These are phyloP conservation scores for Millerozyma miso DNA, from an alignment of 805 yeast species.

Conservation along the genomic window DNA sequence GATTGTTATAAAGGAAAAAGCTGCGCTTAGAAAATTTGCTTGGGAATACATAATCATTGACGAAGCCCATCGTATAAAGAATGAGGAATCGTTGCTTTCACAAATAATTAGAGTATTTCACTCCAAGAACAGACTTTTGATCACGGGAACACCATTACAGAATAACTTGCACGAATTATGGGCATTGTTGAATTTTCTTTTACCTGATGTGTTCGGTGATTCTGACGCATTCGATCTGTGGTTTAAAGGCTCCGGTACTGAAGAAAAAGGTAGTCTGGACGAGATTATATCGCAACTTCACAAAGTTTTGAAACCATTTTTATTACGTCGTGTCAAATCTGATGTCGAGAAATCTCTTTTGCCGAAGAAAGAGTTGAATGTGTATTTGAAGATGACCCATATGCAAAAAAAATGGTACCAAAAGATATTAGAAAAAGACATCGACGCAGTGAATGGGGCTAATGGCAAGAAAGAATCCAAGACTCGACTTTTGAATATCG, in stretches of 20 bases:
- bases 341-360: slow-evolving; percentile 78
- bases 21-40: slow-evolving; percentile 58
- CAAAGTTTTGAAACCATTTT: slow-evolving; percentile 70
- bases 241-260: slow-evolving; percentile 46
- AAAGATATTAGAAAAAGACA: slow-evolving; percentile 70
- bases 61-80: slow-evolving; percentile 81
- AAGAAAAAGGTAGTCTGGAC: slow-evolving; percentile 36
- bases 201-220: slow-evolving; percentile 77
- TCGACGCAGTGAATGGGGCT: slow-evolving; percentile 83
- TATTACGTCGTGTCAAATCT: slow-evolving; percentile 69
- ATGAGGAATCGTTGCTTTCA: slow-evolving; percentile 67
- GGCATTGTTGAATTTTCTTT: slow-evolving; percentile 71
- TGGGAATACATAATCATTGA: slow-evolving; percentile 80
- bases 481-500: slow-evolving; percentile 71
- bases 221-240: slow-evolving; percentile 71
- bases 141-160: slow-evolving; percentile 81
- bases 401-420: slow-evolving; percentile 80
- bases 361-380: slow-evolving; percentile 71
- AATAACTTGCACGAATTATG: slow-evolving; percentile 76
- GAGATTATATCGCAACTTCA: slow-evolving; percentile 64
- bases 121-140: slow-evolving; percentile 63
- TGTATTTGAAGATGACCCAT: slow-evolving; percentile 71
- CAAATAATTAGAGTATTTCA: slow-evolving; percentile 73
- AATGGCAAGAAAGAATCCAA: slow-evolving; percentile 71
- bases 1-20: slow-evolving; percentile 70